These are phyloP conservation scores for Cordyceps fumosorosea DNA, from an alignment of 2,329 filamentous ascomycete species.

Conservation along the genomic window DNA sequence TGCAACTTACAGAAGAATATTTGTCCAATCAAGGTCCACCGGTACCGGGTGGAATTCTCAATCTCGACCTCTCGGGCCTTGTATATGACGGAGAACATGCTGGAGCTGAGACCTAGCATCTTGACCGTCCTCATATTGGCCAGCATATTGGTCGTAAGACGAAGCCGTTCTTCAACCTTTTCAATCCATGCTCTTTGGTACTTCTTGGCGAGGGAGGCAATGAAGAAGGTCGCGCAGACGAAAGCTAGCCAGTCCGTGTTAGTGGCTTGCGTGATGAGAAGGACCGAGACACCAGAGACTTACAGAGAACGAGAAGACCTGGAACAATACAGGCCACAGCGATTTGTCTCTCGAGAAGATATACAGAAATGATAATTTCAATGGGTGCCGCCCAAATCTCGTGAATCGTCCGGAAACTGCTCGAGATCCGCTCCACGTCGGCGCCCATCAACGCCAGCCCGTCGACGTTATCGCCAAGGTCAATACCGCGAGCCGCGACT, in stretches of 20 bases:
- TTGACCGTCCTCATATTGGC: constrained; percentile 26
- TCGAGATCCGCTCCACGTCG: constrained; percentile 35
- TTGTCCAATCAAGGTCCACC: constrained; percentile 16
- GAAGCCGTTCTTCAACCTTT: constrained; percentile 23
- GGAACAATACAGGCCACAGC: constrained; percentile 40
- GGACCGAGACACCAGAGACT: not conserved
- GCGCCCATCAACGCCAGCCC: constrained; percentile 35
- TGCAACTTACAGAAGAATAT: constrained; percentile 5
- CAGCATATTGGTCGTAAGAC: constrained; percentile 22
- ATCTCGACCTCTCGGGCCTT: constrained; percentile 18
- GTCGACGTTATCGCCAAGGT: constrained; percentile 1
- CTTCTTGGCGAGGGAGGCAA: constrained; percentile 15
- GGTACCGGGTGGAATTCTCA: constrained; percentile 17
- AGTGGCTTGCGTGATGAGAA: not conserved
- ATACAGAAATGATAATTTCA: constrained; percentile 38
- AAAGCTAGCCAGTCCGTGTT: not conserved
- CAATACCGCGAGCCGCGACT: not conserved
- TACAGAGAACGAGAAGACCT: constrained; percentile 27
- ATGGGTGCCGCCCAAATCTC: constrained; percentile 35
- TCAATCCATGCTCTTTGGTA: constrained; percentile 22
- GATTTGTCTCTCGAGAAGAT: constrained; percentile 37
- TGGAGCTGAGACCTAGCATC: constrained; percentile 23
- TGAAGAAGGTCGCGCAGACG: constrained; percentile 18
- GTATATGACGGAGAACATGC: constrained; percentile 17
- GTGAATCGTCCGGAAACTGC: constrained; percentile 30